phyloP scores from a whole-genome alignment of 2,329 filamentous ascomycete genomes.

The Aspergillus ustus region DNA sequence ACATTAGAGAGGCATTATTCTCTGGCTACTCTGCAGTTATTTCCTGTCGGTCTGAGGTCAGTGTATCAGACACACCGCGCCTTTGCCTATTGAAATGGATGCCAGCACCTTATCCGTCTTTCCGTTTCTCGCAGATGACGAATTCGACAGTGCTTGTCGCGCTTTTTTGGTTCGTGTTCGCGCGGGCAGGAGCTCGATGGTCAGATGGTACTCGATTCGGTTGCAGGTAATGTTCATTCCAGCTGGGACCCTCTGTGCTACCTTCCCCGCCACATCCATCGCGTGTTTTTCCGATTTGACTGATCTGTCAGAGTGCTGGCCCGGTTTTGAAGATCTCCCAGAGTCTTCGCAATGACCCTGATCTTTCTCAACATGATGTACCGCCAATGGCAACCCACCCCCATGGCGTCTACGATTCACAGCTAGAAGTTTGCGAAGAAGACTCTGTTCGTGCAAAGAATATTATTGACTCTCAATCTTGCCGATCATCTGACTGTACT shows the following conservation, averaged over 20 bases:
- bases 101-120: slow-evolving; percentile 47
- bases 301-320: slow-evolving; percentile 30
- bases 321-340: slow-evolving; percentile 37
- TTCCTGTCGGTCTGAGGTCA: slow-evolving; percentile 17
- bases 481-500: slow-evolving; percentile 30
- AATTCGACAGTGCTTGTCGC: slow-evolving; percentile 70
- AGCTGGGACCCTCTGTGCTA: slow-evolving; percentile 12
- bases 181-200: slow-evolving; percentile 60
- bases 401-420: slow-evolving; percentile 20
- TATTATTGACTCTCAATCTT: slow-evolving; percentile 9
- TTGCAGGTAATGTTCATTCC: slow-evolving; percentile 31
- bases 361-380: slow-evolving; percentile 16
- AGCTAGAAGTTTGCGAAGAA: slow-evolving; percentile 33
- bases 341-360: slow-evolving; percentile 22
- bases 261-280: slow-evolving; percentile 1
- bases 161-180: slow-evolving; percentile 57
- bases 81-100: slow-evolving; percentile 24
- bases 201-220: slow-evolving; percentile 45
- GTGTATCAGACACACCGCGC: slow-evolving; percentile 21
- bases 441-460: slow-evolving; percentile 34
- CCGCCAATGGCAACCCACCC: not conserved
- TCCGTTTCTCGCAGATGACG: slow-evolving; percentile 63
- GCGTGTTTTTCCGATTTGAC: slow-evolving; percentile 8
- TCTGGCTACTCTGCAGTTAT: slow-evolving; percentile 21
- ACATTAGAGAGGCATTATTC: slow-evolving; percentile 10